A percentile compares a stretch with the other conserved stretches of the same genome.
phyloP scores from a whole-genome alignment of 2,329 filamentous ascomycete genomes.

The Fusarium fracticaudum region DNA sequence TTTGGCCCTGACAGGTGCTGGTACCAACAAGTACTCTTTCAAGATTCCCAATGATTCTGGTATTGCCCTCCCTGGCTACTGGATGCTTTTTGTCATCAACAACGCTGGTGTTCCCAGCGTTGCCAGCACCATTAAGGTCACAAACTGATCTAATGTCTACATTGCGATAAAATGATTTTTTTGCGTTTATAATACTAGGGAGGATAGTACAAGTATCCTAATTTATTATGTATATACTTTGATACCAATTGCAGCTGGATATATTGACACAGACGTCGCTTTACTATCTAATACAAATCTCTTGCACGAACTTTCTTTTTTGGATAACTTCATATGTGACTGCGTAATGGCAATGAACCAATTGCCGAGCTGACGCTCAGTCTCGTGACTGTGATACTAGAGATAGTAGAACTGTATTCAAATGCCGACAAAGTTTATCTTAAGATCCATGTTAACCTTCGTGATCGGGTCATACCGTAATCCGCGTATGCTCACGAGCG shows the following conservation, averaged over 20 bases:
- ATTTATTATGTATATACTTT: conserved; percentile 14
- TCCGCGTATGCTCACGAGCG: neutral
- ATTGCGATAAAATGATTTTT: neutral
- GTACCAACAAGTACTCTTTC: conserved; percentile 30
- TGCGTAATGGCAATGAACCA: rapidly evolving
- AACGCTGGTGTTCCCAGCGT: conserved; percentile 28
- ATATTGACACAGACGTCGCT: neutral
- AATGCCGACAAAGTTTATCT: conserved; percentile 1
- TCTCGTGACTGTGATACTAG: neutral
- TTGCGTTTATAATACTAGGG: neutral
- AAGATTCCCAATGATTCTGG: conserved; percentile 27
- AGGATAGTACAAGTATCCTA: neutral
- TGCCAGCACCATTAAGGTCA: conserved; percentile 31
- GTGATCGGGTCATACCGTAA: neutral
- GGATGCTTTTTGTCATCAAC: conserved; percentile 38
- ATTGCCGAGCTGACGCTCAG: neutral
- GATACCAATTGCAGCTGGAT: neutral
- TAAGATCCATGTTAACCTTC: neutral
- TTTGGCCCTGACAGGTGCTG: conserved; percentile 1
- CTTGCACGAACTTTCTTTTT: neutral
- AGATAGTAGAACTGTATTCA: neutral
- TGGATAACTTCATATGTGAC: neutral
- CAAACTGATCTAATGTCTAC: neutral
- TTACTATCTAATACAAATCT: conserved; percentile 7
- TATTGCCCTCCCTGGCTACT: conserved; percentile 33